These are phyloP conservation scores for Rhizopogon hawkerae DNA, from an alignment of 1,284 basidiomycete species.

Conservation along the genomic window DNA sequence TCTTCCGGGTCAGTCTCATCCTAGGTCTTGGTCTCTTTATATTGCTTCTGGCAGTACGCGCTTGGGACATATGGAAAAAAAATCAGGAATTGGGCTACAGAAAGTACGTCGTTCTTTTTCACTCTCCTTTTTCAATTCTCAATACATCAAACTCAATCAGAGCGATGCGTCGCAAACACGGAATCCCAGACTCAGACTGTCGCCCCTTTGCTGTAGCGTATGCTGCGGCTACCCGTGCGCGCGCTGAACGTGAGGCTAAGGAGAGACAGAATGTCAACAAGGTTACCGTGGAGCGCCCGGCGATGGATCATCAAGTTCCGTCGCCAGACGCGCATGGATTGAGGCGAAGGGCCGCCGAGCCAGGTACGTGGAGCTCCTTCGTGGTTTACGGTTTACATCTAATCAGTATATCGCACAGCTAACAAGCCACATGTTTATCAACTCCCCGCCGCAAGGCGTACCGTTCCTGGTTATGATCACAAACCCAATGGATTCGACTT, in stretches of 20 bases:
- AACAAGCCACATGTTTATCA: conserved; percentile 16
- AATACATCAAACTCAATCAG: conserved; percentile 22
- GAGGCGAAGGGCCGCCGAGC: conserved; percentile 27
- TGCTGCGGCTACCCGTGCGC: conserved; percentile 50
- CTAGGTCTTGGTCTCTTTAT: conserved; percentile 28
- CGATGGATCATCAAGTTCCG: conserved; percentile 21
- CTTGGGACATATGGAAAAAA: conserved; percentile 36
- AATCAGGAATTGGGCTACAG: conserved; percentile 52
- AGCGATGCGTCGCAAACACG: conserved; percentile 59
- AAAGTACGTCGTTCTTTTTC: conserved; percentile 37
- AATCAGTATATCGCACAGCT: conserved; percentile 20
- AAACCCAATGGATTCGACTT: conserved; percentile 21
- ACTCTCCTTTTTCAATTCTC: conserved; percentile 2
- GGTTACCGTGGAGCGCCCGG: conserved; percentile 18
- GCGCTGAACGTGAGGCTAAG: conserved; percentile 37
- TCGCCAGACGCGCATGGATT: conserved; percentile 20
- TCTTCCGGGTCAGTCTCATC: conserved; percentile 31
- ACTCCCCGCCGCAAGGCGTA: conserved; percentile 10
- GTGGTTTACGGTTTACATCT: conserved; percentile 22
- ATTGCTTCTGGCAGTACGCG: conserved; percentile 27
- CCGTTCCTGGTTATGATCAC: conserved; percentile 6
- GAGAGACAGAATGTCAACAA: conserved; percentile 25
- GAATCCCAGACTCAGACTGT: conserved; percentile 72
- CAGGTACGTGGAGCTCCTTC: conserved; percentile 23
- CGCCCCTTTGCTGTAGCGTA: conserved; percentile 80